Evolutionary conservation across 805 yeast genomes (phyloP), one percentile per base, ranked within the genome.

Genomic region (Wickerhamomyces chambardii): DNA sequence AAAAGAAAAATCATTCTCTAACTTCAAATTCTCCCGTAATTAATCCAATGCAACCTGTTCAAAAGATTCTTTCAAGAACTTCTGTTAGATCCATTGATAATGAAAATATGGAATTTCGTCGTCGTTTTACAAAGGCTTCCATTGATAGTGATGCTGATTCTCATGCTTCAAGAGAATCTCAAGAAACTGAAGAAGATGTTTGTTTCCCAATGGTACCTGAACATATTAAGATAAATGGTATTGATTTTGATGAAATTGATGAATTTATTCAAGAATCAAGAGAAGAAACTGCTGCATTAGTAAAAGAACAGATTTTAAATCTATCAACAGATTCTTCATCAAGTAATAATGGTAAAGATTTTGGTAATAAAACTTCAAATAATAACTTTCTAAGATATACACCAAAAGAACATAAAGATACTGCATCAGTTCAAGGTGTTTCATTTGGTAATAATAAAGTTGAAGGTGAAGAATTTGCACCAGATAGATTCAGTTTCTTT

Each of bases 161-260:
- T 2, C 84, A 75, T 46, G 83, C 78, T 2, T 80, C 90, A 9
- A 67, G 86, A 44, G 75, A 78, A 15, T 78, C 89, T 4, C 95
- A 84, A 47, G 96, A 87, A 52, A 86, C 95, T 0, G 97, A 90
- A 51, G 96, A 86, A 53, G 97, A 90, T 70, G 98, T 90, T 31
- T 90, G 97, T 66, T 89, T 89, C 59, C 97, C 97, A 2, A 81
- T 86, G 85, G 63, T 76, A 33, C 78, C 84, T 4, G 81, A 80
- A 40, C 75, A 70, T 37, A 64, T 67, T 12, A 64, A 74, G 34
- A 63, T 73, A 30, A 78, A 77, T 40, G 96, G 95, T 15, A 84
- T 92, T 45, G 95, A 90, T 58, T 86, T 90, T 50, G 86, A 78
- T 50, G 97, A 87, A 50, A 72, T 90, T 45, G 95, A 85, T 39